Evolutionary conservation across 2,329 filamentous ascomycete genomes (phyloP).

Genomic region (Beauveria sp.): DNA sequence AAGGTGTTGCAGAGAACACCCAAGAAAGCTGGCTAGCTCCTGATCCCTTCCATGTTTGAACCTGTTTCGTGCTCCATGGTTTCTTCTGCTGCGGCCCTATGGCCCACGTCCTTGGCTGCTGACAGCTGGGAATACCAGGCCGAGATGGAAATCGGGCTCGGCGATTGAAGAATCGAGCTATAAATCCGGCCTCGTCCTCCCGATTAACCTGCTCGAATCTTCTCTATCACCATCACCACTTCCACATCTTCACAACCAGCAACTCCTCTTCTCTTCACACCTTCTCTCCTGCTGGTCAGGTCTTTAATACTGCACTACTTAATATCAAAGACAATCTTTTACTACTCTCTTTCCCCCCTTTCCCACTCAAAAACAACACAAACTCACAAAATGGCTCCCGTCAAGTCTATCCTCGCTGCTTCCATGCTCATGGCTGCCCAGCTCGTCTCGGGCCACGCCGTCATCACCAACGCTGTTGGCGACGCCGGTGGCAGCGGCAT

Average conservation of each 20-base stretch:
- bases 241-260: slow-evolving; percentile 6
- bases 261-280: neutral
- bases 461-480: slow-evolving; percentile 50
- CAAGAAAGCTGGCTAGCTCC: slow-evolving; percentile 1
- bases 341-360: neutral
- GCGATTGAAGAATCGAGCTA: neutral
- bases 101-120: neutral
- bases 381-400: slow-evolving; percentile 19
- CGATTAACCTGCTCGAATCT: slow-evolving; percentile 8
- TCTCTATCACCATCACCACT: slow-evolving; percentile 9
- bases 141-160: neutral
- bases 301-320: neutral
- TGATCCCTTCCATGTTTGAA: slow-evolving; percentile 8
- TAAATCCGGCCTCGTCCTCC: slow-evolving; percentile 2
- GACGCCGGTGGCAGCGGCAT: slow-evolving; percentile 49
- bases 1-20: neutral
- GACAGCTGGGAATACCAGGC: neutral
- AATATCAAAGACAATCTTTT: neutral
- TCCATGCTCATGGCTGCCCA: slow-evolving; percentile 45
- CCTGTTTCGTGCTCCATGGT: slow-evolving; percentile 6
- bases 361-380: slow-evolving; percentile 9
- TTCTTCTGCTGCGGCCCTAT: neutral
- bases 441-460: slow-evolving; percentile 53
- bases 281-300: slow-evolving; percentile 9
- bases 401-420: slow-evolving; percentile 30